Conservation (phyloP, 176 grass and related monocot species). For the Hsuehochloa calcarea region DNA sequence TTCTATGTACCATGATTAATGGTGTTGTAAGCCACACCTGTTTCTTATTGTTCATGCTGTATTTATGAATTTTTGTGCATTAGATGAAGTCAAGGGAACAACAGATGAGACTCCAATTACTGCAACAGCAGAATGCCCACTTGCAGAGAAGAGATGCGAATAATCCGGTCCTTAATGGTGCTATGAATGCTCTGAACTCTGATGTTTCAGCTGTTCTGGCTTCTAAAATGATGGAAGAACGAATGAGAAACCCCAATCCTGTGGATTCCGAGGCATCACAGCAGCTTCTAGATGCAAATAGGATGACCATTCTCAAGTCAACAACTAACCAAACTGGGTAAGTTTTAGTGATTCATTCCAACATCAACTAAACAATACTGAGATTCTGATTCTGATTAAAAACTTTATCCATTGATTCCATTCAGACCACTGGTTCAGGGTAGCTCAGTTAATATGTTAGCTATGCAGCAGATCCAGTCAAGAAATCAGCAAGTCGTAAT, state of each 20-base stretch:
- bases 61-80: not conserved
- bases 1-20: not conserved
- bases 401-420: not conserved
- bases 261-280: conserved; percentile 61
- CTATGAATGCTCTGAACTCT: conserved; percentile 51
- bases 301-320: conserved; percentile 67
- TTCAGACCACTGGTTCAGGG: conserved; percentile 61
- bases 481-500: conserved; percentile 74
- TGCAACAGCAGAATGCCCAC: conserved; percentile 66
- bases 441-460: conserved; percentile 49
- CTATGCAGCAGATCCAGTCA: conserved; percentile 73
- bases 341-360: not conserved
- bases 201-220: conserved; percentile 71
- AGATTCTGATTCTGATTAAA: not conserved
- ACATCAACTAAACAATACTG: not conserved
- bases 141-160: conserved; percentile 41
- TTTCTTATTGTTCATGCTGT: not conserved
- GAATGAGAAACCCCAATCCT: conserved; percentile 63
- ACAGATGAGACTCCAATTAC: conserved; percentile 60
- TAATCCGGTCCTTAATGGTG: conserved; percentile 29
- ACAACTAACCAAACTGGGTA: conserved; percentile 68
- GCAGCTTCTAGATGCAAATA: conserved; percentile 70
- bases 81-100: conserved; percentile 76
- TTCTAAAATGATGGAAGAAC: conserved; percentile 77
- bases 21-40: not conserved